Evolutionary conservation across 768 basidiomycete genomes (phyloP).

Genomic region (Asterophora parasitica): DNA sequence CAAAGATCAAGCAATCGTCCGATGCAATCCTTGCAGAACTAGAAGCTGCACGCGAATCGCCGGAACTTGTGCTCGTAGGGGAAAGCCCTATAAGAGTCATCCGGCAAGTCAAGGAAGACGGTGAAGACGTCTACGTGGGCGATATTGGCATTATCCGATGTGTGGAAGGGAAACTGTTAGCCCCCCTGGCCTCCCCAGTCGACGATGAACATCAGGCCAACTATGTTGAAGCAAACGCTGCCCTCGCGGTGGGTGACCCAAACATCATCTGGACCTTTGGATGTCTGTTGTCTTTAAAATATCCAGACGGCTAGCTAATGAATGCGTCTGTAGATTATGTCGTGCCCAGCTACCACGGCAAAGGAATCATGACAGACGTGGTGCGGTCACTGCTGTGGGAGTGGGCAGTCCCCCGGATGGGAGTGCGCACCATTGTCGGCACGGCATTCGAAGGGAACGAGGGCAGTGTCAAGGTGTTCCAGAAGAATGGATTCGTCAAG

Average conservation of each 20-base stretch:
- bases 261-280: constrained; percentile 59
- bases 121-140: constrained; percentile 52
- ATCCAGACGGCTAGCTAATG: constrained; percentile 1
- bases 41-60: constrained; percentile 20
- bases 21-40: constrained; percentile 29
- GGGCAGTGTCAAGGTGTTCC: constrained; percentile 60
- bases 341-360: constrained; percentile 54
- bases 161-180: constrained; percentile 17
- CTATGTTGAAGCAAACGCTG: constrained; percentile 36
- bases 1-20: constrained; percentile 21
- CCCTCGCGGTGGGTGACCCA: constrained; percentile 42
- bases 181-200: constrained; percentile 9
- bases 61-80: constrained; percentile 30
- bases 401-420: constrained; percentile 68
- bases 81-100: constrained; percentile 46
- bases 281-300: constrained; percentile 33
- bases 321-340: constrained; percentile 46
- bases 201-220: constrained; percentile 35
- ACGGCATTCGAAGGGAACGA: constrained; percentile 48
- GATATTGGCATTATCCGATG: constrained; percentile 34
- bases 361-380: constrained; percentile 71
- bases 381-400: constrained; percentile 45
- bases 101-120: constrained; percentile 53
- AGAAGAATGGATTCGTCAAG: constrained; percentile 57
- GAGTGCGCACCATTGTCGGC: constrained; percentile 39